These are phyloP conservation scores for Yamadazyma triangularis DNA, from an alignment of 1,139 yeast genomes.

Conservation along the genomic window DNA sequence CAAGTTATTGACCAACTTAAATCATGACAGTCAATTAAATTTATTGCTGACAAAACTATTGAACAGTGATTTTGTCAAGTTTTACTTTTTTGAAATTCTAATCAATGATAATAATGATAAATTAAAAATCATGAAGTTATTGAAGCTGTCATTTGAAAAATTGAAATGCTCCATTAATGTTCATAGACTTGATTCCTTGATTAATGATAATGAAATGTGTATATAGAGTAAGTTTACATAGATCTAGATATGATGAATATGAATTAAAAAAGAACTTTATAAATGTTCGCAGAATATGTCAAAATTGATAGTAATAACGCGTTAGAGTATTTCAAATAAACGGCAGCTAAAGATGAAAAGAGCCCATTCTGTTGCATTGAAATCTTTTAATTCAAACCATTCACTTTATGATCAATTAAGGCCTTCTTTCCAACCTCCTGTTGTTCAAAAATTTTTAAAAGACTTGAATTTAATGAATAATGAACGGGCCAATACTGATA, in stretches of 20 bases:
- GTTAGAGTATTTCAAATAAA: too few species aligned
- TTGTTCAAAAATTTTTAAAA: slow-evolving; percentile 44
- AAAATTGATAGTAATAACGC: slow-evolving; percentile 1
- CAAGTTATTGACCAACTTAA: slow-evolving; percentile 21
- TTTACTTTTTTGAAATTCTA: slow-evolving; percentile 26
- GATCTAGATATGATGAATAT: background rate
- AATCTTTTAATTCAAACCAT: slow-evolving; percentile 53
- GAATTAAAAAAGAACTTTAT: background rate
- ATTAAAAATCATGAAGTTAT: slow-evolving; percentile 13
- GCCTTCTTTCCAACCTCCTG: slow-evolving; percentile 47
- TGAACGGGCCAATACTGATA: slow-evolving; percentile 15
- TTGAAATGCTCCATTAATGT: slow-evolving; percentile 18
- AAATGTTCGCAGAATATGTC: slow-evolving; percentile 1
- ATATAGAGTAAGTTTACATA: background rate
- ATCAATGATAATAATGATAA: slow-evolving; percentile 13
- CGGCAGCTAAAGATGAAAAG: slow-evolving; percentile 10
- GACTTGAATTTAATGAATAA: slow-evolving; percentile 27
- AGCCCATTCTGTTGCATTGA: slow-evolving; percentile 33
- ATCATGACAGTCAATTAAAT: slow-evolving; percentile 23
- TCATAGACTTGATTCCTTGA: slow-evolving; percentile 9
- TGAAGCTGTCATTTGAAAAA: slow-evolving; percentile 14
- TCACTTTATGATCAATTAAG: slow-evolving; percentile 49
- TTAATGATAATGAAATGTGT: background rate
- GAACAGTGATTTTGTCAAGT: slow-evolving; percentile 18
- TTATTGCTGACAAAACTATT: slow-evolving; percentile 15